A percentile compares a stretch with the other conserved stretches of the same genome.
These are phyloP conservation scores for Patellaria atrata DNA, from an alignment of 495 filamentous ascomycete genomes.

Conservation along the genomic window DNA sequence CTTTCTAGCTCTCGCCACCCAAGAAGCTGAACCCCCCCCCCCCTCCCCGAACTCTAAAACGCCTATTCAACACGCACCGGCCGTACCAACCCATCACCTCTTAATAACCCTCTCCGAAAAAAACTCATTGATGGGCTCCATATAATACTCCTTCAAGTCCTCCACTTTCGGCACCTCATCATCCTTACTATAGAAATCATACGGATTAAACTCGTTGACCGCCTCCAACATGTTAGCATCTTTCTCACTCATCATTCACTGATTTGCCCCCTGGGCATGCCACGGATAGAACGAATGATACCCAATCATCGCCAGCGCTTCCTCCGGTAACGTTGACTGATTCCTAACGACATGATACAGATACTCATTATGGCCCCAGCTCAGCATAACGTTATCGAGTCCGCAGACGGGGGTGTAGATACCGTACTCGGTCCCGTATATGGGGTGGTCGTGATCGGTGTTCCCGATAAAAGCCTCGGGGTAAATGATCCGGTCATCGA, in stretches of 20 bases:
- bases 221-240: slow-evolving; percentile 66
- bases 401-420: slow-evolving; percentile 69
- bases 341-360: slow-evolving; percentile 71
- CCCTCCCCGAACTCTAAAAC: no score
- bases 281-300: slow-evolving; percentile 88
- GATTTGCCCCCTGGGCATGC: slow-evolving; percentile 67
- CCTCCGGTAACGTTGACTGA: slow-evolving; percentile 58
- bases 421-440: slow-evolving; percentile 59
- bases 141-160: slow-evolving; percentile 69
- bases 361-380: slow-evolving; percentile 89
- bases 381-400: slow-evolving; percentile 71
- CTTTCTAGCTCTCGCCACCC: no score
- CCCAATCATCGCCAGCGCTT: slow-evolving; percentile 79
- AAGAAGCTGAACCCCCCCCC: no score
- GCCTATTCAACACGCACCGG: no score
- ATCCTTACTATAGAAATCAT: slow-evolving; percentile 86
- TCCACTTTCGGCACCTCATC: slow-evolving; percentile 62
- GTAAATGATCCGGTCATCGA: slow-evolving; percentile 65
- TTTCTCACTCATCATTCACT: slow-evolving; percentile 65
- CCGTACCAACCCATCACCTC: no score
- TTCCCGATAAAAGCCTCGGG: slow-evolving; percentile 58
- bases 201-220: slow-evolving; percentile 78
- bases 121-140: slow-evolving; percentile 73
- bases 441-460: slow-evolving; percentile 46
- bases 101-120: slow-evolving; percentile 61